Base-by-base conservation (phyloP, 2,329 filamentous ascomycete species). In the Aspergillus ibericus region DNA sequence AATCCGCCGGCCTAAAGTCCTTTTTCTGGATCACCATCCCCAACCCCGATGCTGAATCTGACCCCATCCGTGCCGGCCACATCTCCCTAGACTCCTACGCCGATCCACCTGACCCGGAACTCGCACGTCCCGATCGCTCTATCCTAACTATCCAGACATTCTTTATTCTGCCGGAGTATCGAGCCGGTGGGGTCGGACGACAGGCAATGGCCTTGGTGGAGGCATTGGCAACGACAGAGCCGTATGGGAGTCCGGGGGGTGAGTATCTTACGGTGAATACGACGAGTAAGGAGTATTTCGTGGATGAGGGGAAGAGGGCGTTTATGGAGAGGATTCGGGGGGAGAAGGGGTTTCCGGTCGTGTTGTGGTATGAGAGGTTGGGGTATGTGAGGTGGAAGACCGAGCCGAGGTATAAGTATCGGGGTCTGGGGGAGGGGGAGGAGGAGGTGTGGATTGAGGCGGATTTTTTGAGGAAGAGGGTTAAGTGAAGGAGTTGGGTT, bases 311-410 rank as follows among this genome's bases (percentile, higher is more conserved):
- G 6, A n/a, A 67, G 2, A 65, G 61, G 61, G 12, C 8, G 8
- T 42, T 36, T 8, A 57, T 58, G 29, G 60, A 60, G 6, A 44
- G 18, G 15, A 12, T 61, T 0, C n/a, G 51, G 46, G 44, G 52
- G 12, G 9, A 53, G 35, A 63, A 62, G 0, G 20, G 22, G 4
- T 63, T 70, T n/a, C 60, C 62, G 29, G 59, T 61, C 3, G 48
- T 59, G 44, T 61, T 65, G 29, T 71, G 68, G 69, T 72, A 72
- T 52, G 64, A 68, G 54, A 62, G 42, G 15, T 50, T 64, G 40
- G 69, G 68, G 1, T 72, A 68, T 62, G 64, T 67, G 9, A 49
- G 44, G 15, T 71, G 68, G 69, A 72, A 70, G 57, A 62, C 62
- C 12, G 64, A 69, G 57, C 56, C 56, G 9, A 40, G 65, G n/a